Conservation (phyloP, 768 basidiomycete genomes). For the Collybiopsis luxurians region DNA sequence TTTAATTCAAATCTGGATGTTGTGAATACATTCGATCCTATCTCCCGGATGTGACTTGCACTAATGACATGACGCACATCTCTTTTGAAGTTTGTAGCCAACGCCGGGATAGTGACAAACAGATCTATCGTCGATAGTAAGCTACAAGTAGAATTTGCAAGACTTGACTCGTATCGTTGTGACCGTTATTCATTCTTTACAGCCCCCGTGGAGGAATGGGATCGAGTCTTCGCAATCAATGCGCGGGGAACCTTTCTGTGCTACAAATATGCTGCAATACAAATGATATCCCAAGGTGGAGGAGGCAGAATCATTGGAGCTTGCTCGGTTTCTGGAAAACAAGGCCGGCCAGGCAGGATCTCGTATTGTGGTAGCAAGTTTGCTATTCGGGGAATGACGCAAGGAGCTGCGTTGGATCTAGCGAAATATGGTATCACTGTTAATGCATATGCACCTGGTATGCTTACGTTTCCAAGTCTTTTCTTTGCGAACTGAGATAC, state of each 20-base stretch:
- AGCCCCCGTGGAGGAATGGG: conserved; percentile 30
- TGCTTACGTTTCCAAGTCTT: conserved; percentile 2
- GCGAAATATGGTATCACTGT: conserved; percentile 26
- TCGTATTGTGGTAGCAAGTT: conserved; percentile 36
- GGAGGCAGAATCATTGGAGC: conserved; percentile 46
- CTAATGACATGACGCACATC: not conserved
- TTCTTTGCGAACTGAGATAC: not conserved
- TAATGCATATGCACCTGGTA: conserved; percentile 28
- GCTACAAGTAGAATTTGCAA: too few relatives aligned
- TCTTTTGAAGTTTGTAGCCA: not conserved
- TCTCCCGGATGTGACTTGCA: not conserved
- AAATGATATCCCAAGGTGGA: conserved; percentile 41
- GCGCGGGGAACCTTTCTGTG: conserved; percentile 35
- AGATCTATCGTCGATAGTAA: not conserved
- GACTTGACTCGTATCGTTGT: not conserved
- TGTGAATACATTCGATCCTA: conserved; percentile 20
- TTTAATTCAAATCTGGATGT: conserved; percentile 33
- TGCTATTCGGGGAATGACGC: conserved; percentile 35
- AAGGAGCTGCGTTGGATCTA: conserved; percentile 10
- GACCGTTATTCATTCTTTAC: not conserved
- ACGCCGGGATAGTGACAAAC: not conserved
- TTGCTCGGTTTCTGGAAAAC: conserved; percentile 35
- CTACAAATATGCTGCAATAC: conserved; percentile 37
- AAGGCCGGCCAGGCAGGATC: conserved; percentile 17
- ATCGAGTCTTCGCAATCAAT: conserved; percentile 30